Evolutionary conservation across 129 eudicot species (phyloP).

Genomic region (Helianthus annuus): HanXRQr2.0-SUNRISE NC_035449.2:6205949-6206448

Average conservation of each 20-base stretch:
- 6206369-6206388: no score
- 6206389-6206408: no score
- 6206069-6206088: constrained; percentile 91
- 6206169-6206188: constrained; percentile 84
- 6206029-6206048: no score
- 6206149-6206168: constrained; percentile 95
- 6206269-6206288: constrained; percentile 79
- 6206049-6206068: constrained; percentile 87
- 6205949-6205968: constrained; percentile 98
- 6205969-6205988: constrained; percentile 27
- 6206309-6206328: constrained; percentile 98
- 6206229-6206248: neutral
- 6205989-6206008: no score
- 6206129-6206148: constrained; percentile 86
- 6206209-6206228: neutral
- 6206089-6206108: constrained; percentile 82
- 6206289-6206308: constrained; percentile 92
- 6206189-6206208: constrained; percentile 33
- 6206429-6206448: no score
- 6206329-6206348: constrained; percentile 33
- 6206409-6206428: no score
- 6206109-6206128: constrained; percentile 92
- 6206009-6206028: no score
- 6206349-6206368: no score
- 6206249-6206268: constrained; percentile 46